Percentiles rank a stretch among this genome's conserved stretches.
These are phyloP conservation scores for Raffaelea ambrosiae DNA, from an alignment of 2,329 filamentous ascomycete species.

Conservation along the genomic window DNA sequence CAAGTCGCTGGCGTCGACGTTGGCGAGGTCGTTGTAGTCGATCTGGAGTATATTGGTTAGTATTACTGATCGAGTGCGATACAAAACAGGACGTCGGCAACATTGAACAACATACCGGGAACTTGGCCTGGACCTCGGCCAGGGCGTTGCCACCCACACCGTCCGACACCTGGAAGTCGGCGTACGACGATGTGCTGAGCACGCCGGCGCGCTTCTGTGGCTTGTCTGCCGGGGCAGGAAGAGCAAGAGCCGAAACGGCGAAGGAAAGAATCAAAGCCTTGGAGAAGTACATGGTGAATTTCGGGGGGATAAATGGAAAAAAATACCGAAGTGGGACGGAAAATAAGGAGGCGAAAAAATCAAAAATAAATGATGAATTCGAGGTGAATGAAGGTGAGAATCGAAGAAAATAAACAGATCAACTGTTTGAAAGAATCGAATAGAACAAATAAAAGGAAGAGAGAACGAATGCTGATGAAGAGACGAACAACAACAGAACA, in stretches of 20 bases:
- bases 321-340: neutral
- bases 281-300: constrained; percentile 23
- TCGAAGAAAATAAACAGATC: constrained; percentile 10
- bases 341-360: neutral
- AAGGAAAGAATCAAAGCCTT: constrained; percentile 28
- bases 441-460: constrained; percentile 5
- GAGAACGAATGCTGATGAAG: constrained; percentile 9
- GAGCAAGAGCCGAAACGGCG: constrained; percentile 24
- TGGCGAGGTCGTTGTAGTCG: constrained; percentile 33
- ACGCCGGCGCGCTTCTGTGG: constrained; percentile 20
- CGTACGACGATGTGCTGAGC: constrained; percentile 21
- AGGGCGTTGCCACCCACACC: constrained; percentile 44
- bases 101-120: constrained; percentile 32
- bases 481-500: neutral
- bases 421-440: constrained; percentile 10
- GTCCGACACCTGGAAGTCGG: constrained; percentile 39
- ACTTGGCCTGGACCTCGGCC: constrained; percentile 43
- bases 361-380: neutral
- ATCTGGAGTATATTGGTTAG: constrained; percentile 22
- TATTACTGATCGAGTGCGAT: neutral
- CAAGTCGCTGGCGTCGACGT: constrained; percentile 37
- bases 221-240: constrained; percentile 15
- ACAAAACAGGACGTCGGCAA: neutral
- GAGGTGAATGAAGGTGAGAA: neutral
- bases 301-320: neutral